Base-by-base conservation (phyloP, 495 filamentous ascomycete genomes). In the Cercophora samala region DNA sequence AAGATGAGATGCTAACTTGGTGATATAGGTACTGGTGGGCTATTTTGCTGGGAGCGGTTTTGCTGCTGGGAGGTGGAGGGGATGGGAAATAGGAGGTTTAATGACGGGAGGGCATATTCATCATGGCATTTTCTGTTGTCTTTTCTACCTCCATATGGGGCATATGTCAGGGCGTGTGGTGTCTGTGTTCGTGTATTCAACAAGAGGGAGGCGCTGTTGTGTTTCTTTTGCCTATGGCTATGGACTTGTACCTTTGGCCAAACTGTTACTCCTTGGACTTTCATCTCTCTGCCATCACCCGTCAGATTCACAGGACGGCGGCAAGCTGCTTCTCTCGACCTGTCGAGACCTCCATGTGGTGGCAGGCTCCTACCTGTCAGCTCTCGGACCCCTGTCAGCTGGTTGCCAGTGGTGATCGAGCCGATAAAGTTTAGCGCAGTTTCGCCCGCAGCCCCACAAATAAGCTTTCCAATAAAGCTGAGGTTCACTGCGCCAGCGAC, bases 11-110 rank as follows among this genome's bases (percentile, higher is more conserved):
- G 54, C 19, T 68, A 60, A 63, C 37, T 63, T 69, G 62, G 72
- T 75, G 68, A 75, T 70, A 64, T 58, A 85, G 83, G 72, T 85
- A 86, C 65, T 79, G 85, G 85, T 84, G 85, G 84, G 65, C 84
- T 73, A 61, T 83, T 69, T 76, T 76, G 61, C 71, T 84, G 42
- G 76, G 73, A 4, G 71, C 73, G 23, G 66, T 82, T 32, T 37
- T 84, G 52, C 67, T 75, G 5, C 62, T 81, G 65, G 65, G 71
- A 0, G 74, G 77, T 9, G 76, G 77, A 37, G 85, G 84, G 53
- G 85, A 81, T 21, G 75, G 75, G 54, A 79, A 77, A 22, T 70
- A 65, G 65, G 54, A 64, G 42, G 64, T 26, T 61, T 62, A 51
- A n/a, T n/a, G n/a, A n/a, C n/a, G n/a, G n/a, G n/a, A n/a, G 5